A percentile compares a stretch with the other conserved stretches of the same genome.
Evolutionary conservation across 805 yeast genomes (phyloP).

Genomic region (Saccharomycopsis schoenii): DNA sequence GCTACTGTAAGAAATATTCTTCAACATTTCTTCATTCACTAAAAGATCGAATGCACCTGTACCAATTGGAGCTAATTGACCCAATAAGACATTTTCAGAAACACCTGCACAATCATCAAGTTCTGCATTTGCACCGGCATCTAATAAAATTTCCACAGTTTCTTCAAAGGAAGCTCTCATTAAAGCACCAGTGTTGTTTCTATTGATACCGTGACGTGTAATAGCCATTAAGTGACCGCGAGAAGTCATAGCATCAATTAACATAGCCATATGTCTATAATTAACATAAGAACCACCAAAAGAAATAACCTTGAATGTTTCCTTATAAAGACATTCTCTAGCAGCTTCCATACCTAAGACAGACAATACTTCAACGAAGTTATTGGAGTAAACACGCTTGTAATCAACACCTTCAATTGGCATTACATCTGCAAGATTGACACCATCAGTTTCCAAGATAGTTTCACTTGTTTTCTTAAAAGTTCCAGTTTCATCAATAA

Average conservation of each 20-base stretch:
- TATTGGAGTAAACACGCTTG: slow-evolving; percentile 84
- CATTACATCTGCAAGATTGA: slow-evolving; percentile 89
- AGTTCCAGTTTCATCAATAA: slow-evolving; percentile 73
- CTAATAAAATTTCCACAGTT: slow-evolving; percentile 93
- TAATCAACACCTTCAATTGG: slow-evolving; percentile 92
- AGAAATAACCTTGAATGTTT: slow-evolving; percentile 93
- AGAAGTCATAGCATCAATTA: slow-evolving; percentile 97
- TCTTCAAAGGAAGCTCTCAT: slow-evolving; percentile 99
- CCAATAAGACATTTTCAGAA: slow-evolving; percentile 93
- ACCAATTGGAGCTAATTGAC: slow-evolving; percentile 98
- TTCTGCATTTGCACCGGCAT: slow-evolving; percentile 98
- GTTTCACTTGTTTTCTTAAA: slow-evolving; percentile 86
- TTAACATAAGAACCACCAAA: slow-evolving; percentile 99
- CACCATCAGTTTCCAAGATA: slow-evolving; percentile 99
- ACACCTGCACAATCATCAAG: slow-evolving; percentile 98
- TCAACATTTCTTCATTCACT: slow-evolving; percentile 83
- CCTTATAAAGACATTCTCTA: slow-evolving; percentile 85
- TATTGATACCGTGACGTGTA: slow-evolving; percentile 98
- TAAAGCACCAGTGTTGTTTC: slow-evolving; percentile 97
- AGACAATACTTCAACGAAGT: slow-evolving; percentile 88
- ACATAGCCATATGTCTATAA: slow-evolving; percentile 94
- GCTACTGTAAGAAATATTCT: slow-evolving; percentile 45
- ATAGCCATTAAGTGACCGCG: slow-evolving; percentile 98
- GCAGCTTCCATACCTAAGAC: slow-evolving; percentile 99
- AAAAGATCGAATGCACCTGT: slow-evolving; percentile 96